These are phyloP conservation scores for Alectoria sarmentosa DNA, from an alignment of 495 filamentous ascomycete genomes.

Conservation along the genomic window DNA sequence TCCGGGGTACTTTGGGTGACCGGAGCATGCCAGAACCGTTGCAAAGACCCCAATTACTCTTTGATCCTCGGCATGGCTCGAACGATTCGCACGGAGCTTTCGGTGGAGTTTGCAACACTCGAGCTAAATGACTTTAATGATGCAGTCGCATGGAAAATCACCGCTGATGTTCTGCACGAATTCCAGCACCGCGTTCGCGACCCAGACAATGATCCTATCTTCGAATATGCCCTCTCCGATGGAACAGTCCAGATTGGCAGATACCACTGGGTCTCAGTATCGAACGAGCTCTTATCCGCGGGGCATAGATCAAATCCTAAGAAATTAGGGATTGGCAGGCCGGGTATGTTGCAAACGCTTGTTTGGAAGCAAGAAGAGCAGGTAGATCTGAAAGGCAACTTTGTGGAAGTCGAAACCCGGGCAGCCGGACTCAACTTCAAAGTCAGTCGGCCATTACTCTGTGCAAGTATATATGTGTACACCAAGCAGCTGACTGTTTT, in stretches of 20 bases:
- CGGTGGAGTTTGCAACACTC: constrained; percentile 34
- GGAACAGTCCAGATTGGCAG: constrained; percentile 15
- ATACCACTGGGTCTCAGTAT: constrained; percentile 13
- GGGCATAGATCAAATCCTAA: constrained; percentile 1
- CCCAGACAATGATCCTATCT: constrained; percentile 3
- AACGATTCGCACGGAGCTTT: constrained; percentile 36
- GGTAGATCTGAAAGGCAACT: constrained; percentile 35
- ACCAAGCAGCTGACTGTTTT: constrained; percentile 23
- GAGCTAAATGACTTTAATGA: constrained; percentile 34
- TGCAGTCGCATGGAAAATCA: not conserved
- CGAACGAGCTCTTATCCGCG: constrained; percentile 1
- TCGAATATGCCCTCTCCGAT: constrained; percentile 7
- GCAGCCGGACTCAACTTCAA: constrained; percentile 39
- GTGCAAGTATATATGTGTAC: constrained; percentile 28
- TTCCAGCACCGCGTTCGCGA: constrained; percentile 7
- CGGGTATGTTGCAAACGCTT: constrained; percentile 28
- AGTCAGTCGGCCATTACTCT: constrained; percentile 31
- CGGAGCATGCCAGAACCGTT: constrained; percentile 28
- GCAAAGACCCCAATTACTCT: constrained; percentile 34
- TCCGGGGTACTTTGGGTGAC: constrained; percentile 40
- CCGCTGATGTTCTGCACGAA: constrained; percentile 5
- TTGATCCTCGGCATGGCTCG: constrained; percentile 37
- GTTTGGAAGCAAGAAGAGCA: constrained; percentile 24
- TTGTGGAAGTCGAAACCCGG: constrained; percentile 27
- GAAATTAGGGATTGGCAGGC: constrained; percentile 24